Evolutionary conservation across 495 filamentous ascomycete species (phyloP).

Genomic region (Neurospora terricola): DNA sequence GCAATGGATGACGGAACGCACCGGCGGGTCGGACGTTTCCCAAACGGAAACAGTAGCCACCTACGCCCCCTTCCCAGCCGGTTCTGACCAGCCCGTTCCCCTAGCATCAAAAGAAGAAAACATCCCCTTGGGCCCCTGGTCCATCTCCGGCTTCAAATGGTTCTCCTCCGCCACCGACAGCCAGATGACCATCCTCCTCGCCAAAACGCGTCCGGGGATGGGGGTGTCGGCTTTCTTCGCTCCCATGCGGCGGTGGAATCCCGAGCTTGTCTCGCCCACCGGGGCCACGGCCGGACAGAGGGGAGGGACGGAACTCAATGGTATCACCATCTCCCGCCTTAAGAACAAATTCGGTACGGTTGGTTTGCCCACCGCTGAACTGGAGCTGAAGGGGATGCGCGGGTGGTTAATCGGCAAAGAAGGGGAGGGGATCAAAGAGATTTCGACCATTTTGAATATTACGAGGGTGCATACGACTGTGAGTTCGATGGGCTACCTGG

Average conservation of each 20-base stretch:
- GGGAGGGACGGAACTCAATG: constrained; percentile 47
- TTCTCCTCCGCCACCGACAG: constrained; percentile 69
- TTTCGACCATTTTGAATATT: constrained; percentile 57
- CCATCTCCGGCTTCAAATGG: constrained; percentile 64
- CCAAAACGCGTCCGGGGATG: constrained; percentile 43
- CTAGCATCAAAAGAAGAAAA: constrained; percentile 19
- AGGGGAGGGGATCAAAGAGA: constrained; percentile 55
- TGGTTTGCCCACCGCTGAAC: constrained; percentile 59
- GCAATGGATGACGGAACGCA: constrained; percentile 83
- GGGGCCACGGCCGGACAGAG: constrained; percentile 4
- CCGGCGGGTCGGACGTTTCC: constrained; percentile 63
- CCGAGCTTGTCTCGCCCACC: constrained; percentile 16
- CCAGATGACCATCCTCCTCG: constrained; percentile 59
- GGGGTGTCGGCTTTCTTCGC: constrained; percentile 57
- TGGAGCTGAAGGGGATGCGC: constrained; percentile 50
- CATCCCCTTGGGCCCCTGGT: constrained; percentile 47
- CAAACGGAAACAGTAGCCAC: constrained; percentile 57
- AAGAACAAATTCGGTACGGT: constrained; percentile 65
- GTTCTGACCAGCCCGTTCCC: not conserved
- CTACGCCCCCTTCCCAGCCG: constrained; percentile 10
- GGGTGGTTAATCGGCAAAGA: constrained; percentile 54
- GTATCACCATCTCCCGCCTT: constrained; percentile 55
- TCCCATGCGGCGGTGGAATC: constrained; percentile 44
- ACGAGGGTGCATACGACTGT: constrained; percentile 57
- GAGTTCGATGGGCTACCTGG: constrained; percentile 45